These are phyloP conservation scores for Paecilomyces variotii DNA, from an alignment of 2,329 filamentous ascomycete species.

Conservation along the genomic window DNA sequence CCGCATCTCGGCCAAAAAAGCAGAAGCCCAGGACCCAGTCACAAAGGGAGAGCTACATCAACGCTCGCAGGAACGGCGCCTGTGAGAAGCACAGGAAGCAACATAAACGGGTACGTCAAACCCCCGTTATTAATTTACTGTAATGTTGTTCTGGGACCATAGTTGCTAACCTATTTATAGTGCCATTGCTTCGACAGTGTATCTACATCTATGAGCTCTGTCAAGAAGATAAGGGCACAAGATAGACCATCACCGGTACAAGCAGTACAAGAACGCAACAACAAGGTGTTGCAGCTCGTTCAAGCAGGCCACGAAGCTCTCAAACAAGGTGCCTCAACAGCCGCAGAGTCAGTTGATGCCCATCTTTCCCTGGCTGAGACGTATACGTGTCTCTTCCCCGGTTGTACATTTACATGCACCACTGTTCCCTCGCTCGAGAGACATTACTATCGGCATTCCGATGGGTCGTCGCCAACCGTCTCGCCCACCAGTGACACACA, in stretches of 20 bases:
- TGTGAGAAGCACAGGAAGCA: constrained; percentile 38
- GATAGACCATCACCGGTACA: neutral
- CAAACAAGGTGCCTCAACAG: neutral
- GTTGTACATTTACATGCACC: neutral
- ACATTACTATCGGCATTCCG: neutral
- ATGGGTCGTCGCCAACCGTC: neutral
- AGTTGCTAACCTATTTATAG: neutral
- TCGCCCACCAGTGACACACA: neutral
- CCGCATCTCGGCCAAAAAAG: constrained; percentile 34
- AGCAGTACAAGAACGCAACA: neutral
- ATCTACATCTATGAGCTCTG: neutral
- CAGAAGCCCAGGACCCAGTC: constrained; percentile 34
- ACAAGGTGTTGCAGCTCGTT: neutral
- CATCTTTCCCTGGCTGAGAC: neutral
- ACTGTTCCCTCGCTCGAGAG: neutral
- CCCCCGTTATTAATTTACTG: neutral
- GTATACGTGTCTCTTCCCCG: neutral
- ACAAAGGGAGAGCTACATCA: constrained; percentile 37
- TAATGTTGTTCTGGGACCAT: neutral
- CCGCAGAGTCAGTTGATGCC: neutral
- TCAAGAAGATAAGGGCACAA: neutral
- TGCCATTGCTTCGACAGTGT: neutral
- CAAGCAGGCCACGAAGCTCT: neutral
- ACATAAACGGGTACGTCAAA: constrained; percentile 32
- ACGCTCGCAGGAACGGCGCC: constrained; percentile 34